Base-by-base conservation (phyloP, 108 stramenopile genomes). In the Fragilariopsis cylindrus region DNA sequence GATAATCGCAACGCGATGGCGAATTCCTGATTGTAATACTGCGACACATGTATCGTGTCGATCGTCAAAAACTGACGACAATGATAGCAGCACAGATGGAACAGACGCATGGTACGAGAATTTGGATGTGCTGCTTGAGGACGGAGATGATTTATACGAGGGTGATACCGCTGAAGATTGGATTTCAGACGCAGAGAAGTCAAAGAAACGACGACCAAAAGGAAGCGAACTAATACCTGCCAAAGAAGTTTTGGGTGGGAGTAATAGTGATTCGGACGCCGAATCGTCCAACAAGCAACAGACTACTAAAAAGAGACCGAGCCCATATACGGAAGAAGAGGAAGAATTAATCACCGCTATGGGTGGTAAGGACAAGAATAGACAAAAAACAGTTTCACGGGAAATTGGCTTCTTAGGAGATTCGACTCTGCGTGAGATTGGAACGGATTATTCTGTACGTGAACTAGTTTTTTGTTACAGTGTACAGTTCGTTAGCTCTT, bases 401-500 rank as follows among this genome's bases (percentile, higher is more conserved):
- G 88, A 92, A 69, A 76, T 73, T 46, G 94, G 94, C 19, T 95
- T 80, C 58, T 76, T 96, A 56, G 95, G 95, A 66, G 95, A 96
- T 54, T 88, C 76, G 39, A 92, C 95, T 11, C 70, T 96, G 43
- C 62, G 54, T 8, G 91, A 96, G 70, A 92, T 96, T 66, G 74
- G 88, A 7, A 78, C 72, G 69, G 91, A 96, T 63, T 96, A 88
- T 72, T 81, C 82, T 16, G 30, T 30, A 30, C 30, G 30, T 30
- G 30, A 30, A 30, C 30, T 30, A 30, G 1, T 30, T 30, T 30
- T 30, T 30, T 30, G 30, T 30, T 30, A 30, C 30, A 30, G 30
- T 30, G 30, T 30, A 30, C 0, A 30, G 30, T 30, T 30, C 30
- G 30, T 30, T 30, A 30, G 30, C 30, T 2, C 30, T 30, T 30